A percentile compares a stretch with the other conserved stretches of the same genome.
phyloP scores from a whole-genome alignment of 225 moss, liverwort and hornwort species.

The Ulota crispa region DNA sequence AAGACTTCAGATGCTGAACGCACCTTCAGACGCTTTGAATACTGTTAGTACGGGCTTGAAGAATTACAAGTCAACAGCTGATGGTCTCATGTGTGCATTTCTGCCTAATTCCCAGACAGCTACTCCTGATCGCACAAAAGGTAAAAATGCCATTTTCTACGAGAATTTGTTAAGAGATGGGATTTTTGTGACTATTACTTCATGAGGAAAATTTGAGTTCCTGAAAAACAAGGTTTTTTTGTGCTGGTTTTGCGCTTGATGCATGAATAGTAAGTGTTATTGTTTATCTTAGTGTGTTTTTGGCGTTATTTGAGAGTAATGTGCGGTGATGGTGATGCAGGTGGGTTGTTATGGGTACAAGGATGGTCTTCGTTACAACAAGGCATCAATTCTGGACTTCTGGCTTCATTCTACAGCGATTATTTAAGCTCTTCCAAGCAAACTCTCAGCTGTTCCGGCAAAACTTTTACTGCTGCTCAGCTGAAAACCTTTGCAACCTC shows the following conservation, averaged over 20 bases:
- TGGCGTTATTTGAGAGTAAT: not conserved
- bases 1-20: constrained; percentile 72
- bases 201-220: no score
- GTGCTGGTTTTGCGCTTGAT: not conserved
- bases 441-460: constrained; percentile 59
- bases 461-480: constrained; percentile 64
- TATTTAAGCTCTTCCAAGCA: constrained; percentile 65
- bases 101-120: constrained; percentile 78
- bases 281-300: not conserved
- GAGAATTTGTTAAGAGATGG: no score
- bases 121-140: constrained; percentile 65
- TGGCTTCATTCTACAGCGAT: constrained; percentile 88
- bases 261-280: no score
- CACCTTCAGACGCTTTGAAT: constrained; percentile 49
- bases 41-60: constrained; percentile 54
- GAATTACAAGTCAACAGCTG: constrained; percentile 79
- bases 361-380: constrained; percentile 68
- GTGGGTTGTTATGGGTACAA: constrained; percentile 79
- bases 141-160: constrained; percentile 25
- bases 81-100: constrained; percentile 92
- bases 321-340: constrained; percentile 43
- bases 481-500: constrained; percentile 74
- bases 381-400: constrained; percentile 73
- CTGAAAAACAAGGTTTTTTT: not conserved
- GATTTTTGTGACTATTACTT: no score